Conservation (phyloP, 106 monocot species). For the Alisma plantagoaquatica region DNA sequence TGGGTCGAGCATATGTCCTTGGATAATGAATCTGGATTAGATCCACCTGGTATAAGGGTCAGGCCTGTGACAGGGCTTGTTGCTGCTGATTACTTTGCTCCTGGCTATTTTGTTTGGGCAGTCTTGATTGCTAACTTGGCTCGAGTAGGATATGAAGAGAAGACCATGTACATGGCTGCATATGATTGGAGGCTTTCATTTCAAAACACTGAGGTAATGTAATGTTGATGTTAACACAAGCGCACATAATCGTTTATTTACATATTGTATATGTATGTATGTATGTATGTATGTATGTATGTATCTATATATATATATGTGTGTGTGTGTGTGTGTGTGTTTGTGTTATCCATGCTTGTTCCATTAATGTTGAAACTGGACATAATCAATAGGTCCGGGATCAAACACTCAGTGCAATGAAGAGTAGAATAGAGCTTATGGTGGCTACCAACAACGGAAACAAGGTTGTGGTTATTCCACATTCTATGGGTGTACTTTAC, state of each 20-base stretch:
- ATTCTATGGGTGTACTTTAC: conserved; percentile 97
- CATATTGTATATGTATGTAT: no score
- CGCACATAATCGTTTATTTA: no score
- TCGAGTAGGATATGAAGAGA: conserved; percentile 97
- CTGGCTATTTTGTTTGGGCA: conserved; percentile 99
- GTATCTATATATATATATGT: no score
- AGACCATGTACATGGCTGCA: conserved; percentile 99
- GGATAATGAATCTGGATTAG: conserved; percentile 98
- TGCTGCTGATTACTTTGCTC: conserved; percentile 96
- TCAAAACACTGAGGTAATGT: conserved; percentile 90
- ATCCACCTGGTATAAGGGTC: conserved; percentile 79
- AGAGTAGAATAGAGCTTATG: conserved; percentile 96
- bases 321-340: no score
- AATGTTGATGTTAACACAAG: no score
- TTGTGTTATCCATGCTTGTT: no score
- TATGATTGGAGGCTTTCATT: conserved; percentile 99
- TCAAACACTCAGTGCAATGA: conserved; percentile 87
- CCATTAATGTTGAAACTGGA: background rate
- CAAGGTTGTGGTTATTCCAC: conserved; percentile 99
- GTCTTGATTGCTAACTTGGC: conserved; percentile 99
- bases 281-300: no score
- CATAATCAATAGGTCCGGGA: conserved; percentile 76
- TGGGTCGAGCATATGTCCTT: conserved; percentile 99
- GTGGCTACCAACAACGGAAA: conserved; percentile 87
- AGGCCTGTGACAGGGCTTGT: conserved; percentile 95